A percentile compares a stretch with the other conserved stretches of the same genome.
phyloP scores from a whole-genome alignment of 306 rosid species.

The Cicer cuneatum region DNA sequence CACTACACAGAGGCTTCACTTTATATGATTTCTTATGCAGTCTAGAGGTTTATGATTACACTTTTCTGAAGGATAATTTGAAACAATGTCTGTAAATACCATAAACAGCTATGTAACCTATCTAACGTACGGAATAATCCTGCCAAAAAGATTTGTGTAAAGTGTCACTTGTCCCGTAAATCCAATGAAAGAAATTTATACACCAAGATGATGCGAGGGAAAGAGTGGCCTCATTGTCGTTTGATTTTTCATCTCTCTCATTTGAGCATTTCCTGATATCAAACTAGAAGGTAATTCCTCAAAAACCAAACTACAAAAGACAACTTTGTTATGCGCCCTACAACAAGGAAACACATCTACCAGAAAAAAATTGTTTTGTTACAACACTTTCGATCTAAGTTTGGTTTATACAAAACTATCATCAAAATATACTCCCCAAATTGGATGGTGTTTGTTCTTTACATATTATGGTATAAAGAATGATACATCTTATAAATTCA shows the following conservation, averaged over 20 bases:
- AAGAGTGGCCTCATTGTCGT: neutral
- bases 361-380: neutral
- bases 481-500: conserved; percentile 31
- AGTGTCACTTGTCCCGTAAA: neutral
- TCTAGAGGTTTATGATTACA: too few relatives aligned
- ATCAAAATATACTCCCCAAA: conserved; percentile 1
- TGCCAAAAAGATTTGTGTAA: too few relatives aligned
- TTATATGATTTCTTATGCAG: neutral
- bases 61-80: too few relatives aligned
- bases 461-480: conserved; percentile 35
- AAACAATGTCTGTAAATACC: too few relatives aligned
- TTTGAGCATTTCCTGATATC: neutral
- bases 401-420: conserved; percentile 38
- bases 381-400: conserved; percentile 23
- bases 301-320: neutral
- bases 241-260: neutral
- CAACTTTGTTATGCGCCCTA: neutral
- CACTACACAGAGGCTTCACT: conserved; percentile 2
- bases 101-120: too few relatives aligned
- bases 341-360: neutral
- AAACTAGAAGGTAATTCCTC: neutral
- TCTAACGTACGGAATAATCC: too few relatives aligned
- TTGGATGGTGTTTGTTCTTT: conserved; percentile 9
- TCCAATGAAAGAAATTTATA: neutral
- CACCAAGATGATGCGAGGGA: neutral